Base-by-base conservation (phyloP, 73 alveolate genomes). In the Paramecium tetraurelia region DNA sequence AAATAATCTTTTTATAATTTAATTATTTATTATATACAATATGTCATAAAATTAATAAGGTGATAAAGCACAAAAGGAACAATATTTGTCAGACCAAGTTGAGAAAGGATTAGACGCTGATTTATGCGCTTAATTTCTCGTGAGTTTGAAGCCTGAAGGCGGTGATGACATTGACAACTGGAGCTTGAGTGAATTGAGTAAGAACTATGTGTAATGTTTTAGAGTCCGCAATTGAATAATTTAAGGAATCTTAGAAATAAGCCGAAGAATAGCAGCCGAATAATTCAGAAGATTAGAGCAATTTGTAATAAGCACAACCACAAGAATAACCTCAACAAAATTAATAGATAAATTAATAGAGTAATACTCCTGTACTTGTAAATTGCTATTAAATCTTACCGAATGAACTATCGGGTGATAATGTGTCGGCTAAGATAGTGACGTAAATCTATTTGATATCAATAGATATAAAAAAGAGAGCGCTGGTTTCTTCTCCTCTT, bases 31-130 rank as follows among this genome's bases (percentile, higher is more conserved):
- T 27, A 3, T 33, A 33, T 63, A 63, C 69, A 53, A 31, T 63
- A 63, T 63, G 84, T 63, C 84, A 27, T 27, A 63, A 63, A 33
- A 63, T 63, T 63, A 63, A 63, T 12, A 63, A 53, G 33, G 69
- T 53, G 31, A 53, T 53, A 53, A 53, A 63, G 84, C 46, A 10
- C 10, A 22, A 33, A 63, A 63, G 21, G 50, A 63, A 27, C 46
- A 63, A 27, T 63, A 12, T 33, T 27, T 63, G 84, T 31, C 24
- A 3, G 84, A 63, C 12, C 14, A 63, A 63, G 90, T 80, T 22
- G 90, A 80, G 22, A 44, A 80, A 27, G 90, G 90, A 10, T 80
- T 44, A 24, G 90, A 80, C 48, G 76, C 57, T 41, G 90, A 80
- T 21, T 59, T 16, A 22, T 80, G 90, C 18, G 48, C 35, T 12